Conservation (phyloP, 2,329 filamentous ascomycete species). For the Dendryphion nanum region DNA sequence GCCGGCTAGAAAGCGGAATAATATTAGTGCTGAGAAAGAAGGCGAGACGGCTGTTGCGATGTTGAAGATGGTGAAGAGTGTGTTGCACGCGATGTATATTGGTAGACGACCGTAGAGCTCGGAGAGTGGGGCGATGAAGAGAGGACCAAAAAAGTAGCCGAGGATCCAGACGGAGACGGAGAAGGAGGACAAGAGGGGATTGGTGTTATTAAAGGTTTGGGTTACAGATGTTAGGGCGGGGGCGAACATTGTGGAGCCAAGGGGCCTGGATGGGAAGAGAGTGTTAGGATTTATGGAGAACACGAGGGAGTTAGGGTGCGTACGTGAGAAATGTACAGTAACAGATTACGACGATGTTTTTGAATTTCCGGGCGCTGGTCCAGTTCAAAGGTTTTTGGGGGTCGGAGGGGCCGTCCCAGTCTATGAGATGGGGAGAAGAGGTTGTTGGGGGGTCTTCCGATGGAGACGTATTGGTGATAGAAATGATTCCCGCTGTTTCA, state of each 20-base stretch:
- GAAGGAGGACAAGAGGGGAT: constrained; percentile 16
- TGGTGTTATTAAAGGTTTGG: constrained; percentile 51
- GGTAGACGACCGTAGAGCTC: constrained; percentile 23
- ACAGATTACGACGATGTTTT: constrained; percentile 45
- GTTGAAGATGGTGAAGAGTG: constrained; percentile 51
- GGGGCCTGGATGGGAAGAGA: constrained; percentile 21
- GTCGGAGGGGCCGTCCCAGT: background rate
- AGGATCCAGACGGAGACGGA: constrained; percentile 16
- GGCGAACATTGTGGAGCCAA: constrained; percentile 58
- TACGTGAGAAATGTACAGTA: constrained; percentile 45
- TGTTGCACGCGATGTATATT: constrained; percentile 16
- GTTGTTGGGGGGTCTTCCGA: no score
- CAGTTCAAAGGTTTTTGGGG: constrained; percentile 60
- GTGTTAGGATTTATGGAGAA: background rate
- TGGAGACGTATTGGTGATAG: no score
- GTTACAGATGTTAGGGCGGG: constrained; percentile 44
- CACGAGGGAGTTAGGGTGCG: background rate
- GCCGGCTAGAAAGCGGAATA: constrained; percentile 24
- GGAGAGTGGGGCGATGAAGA: constrained; percentile 20
- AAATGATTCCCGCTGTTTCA: no score
- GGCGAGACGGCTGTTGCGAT: constrained; percentile 30
- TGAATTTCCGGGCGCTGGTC: constrained; percentile 43
- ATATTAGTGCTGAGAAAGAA: constrained; percentile 18
- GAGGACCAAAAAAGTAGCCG: constrained; percentile 19
- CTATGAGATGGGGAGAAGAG: no score